These are phyloP conservation scores for Scedosporium minutisporum DNA, from an alignment of 2,329 filamentous ascomycete genomes.

Conservation along the genomic window DNA sequence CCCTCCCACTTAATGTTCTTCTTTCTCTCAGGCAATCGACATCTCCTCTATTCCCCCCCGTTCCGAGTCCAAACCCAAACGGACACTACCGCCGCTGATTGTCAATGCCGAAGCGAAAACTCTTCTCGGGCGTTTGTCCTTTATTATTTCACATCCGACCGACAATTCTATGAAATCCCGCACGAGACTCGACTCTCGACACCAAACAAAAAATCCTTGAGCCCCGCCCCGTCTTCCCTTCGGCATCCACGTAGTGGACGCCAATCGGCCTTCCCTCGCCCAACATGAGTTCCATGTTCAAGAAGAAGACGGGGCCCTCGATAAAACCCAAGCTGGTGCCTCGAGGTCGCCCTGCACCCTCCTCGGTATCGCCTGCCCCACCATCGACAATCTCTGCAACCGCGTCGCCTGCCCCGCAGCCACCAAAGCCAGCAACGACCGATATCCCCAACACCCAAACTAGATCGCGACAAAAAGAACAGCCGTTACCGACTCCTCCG, in stretches of 20 bases:
- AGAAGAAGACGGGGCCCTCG: conserved; percentile 51
- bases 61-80: neutral
- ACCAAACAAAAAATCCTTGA: neutral
- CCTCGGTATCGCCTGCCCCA: conserved; percentile 10
- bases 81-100: neutral
- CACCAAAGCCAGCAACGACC: neutral
- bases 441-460: neutral
- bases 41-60: neutral
- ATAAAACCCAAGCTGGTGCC: conserved; percentile 63
- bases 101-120: neutral
- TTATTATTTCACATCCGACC: neutral
- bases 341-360: conserved; percentile 38
- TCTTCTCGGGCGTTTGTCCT: neutral
- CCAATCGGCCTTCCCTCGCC: conserved; percentile 1
- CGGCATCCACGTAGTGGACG: neutral
- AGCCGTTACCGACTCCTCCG: neutral
- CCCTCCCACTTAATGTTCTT: neutral
- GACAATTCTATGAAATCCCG: neutral
- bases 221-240: neutral
- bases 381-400: conserved; percentile 2
- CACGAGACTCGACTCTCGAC: neutral
- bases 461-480: neutral
- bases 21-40: neutral
- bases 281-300: conserved; percentile 58
- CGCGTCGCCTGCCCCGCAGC: conserved; percentile 3